Base-by-base conservation (phyloP, 2,329 filamentous ascomycete species). In the Aspergillus bombycis region DNA sequence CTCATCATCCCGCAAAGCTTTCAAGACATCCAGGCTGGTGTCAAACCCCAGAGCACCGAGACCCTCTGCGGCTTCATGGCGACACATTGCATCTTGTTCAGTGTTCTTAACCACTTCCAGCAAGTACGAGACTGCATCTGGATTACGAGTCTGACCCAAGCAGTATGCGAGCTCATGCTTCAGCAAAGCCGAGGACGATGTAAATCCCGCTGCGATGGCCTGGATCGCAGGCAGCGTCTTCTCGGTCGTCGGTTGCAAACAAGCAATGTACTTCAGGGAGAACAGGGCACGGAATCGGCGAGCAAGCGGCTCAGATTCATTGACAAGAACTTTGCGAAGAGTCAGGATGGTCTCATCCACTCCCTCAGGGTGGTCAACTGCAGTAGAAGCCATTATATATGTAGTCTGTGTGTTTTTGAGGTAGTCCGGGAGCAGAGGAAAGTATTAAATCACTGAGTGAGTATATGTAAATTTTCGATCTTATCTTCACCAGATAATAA, bases 151-250 rank as follows among this genome's bases (percentile, higher is more conserved):
- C 81, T 99, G 95, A 9, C 95, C 95, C 2, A 99, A 86, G 75
- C 95, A 99, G 82, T 99, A 99, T 30, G 95, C 95, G 56, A 99
- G 85, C 78, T 99, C 95, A 79, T 99, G 95, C 82, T 98, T 98
- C 54, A 98, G 84, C 10, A 98, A 85, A 3, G 93, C 94, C 5
- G 94, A 98, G 0, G 91, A 89, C 3, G 94, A 96, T 0, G 83
- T 73, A 71, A 99, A 95, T 2, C 85, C 94, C 9, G 93, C 93
- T 2, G 94, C 93, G 71, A 99, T 99, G 48, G 95, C 94, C 68
- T 88, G 80, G 69, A 90, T 88, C 21, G 90, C 86, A 48, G 89
- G 88, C 9, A 88, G 81, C 0, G 85, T 86, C 68, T 88, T 80
- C 48, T 82, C 77, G 32, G 83, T 86, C 1, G 86, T 79, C 11